Evolutionary conservation across 257 asterid species (phyloP), one percentile per base, ranked within the genome.

Genomic region (Solanum neorickii): DNA sequence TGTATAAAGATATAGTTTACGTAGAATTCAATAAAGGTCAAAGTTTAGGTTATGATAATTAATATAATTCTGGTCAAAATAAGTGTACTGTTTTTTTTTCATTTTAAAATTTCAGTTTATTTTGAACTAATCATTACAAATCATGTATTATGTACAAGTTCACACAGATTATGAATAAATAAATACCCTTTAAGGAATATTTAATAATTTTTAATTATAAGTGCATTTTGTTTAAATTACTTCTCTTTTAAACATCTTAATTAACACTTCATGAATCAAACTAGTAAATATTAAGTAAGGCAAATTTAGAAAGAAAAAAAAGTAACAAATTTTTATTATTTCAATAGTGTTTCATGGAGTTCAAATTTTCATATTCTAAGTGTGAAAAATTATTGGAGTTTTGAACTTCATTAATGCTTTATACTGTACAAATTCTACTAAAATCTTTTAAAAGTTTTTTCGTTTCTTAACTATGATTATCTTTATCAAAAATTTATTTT

Each of bases 111-210:
- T 60, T 56, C 29, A 41, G 74, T 65, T 62, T 86, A 82, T 23
- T 88, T 86, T 42, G 46, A 76, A 66, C 65, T 86, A 88, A 90
- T 90, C 92, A 88, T 90, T 88, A 86, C 92, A 80, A 83, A 88
- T 75, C 87, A 90, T 72, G 77, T 80, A 80, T 27, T 46, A 46
- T 47, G 42, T 47, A 46, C 41, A 80, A 46, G 84, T 47, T 80
- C 84, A 29, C 25, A 80, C 23, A 46, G 42, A 80, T 47, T 49
- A 21, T 9, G 10, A 80, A 80, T 37, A 73, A 20, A 73, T 20
- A 37, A 73, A 20, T 14, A 44, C 9, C 39, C 84, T 78, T 46
- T 27, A 73, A 72, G 25, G 78, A 37, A 59, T 84, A 65, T 65
- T 65, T 65, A 65, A 84, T 84, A 29, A 35, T 9, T 16, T 16